Evolutionary conservation across 202 grass and related monocot species (phyloP).

Genomic region (Bolboschoenoplectus hybrid): DNA sequence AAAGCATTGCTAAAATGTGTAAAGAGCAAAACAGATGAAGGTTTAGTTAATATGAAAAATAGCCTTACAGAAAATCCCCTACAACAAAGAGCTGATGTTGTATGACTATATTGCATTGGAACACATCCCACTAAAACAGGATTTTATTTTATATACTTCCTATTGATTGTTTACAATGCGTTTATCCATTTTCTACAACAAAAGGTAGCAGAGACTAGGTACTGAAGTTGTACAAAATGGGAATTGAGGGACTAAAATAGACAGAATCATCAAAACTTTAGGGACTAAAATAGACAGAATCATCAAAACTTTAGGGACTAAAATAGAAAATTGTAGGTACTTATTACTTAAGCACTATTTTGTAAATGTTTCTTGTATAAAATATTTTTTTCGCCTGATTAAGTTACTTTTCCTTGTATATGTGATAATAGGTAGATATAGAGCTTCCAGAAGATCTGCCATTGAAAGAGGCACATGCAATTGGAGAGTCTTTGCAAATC

Average conservation of each 20-base stretch:
- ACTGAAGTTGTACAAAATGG: background rate
- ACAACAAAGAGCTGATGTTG: background rate
- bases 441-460: conserved; percentile 92
- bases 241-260: background rate
- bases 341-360: background rate
- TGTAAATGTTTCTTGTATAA: background rate
- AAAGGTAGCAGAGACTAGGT: background rate
- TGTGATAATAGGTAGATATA: conserved; percentile 77
- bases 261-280: background rate
- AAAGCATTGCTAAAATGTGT: background rate
- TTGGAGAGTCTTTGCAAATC: conserved; percentile 92
- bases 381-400: background rate
- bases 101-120: background rate
- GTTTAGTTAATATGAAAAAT: background rate
- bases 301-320: background rate
- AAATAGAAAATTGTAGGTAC: background rate
- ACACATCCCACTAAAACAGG: background rate
- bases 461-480: conserved; percentile 80
- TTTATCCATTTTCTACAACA: conserved; percentile 7
- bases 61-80: background rate
- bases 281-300: background rate
- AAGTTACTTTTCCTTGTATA: background rate
- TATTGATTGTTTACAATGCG: background rate
- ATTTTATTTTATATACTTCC: background rate
- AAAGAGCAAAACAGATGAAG: background rate